Evolutionary conservation across 1,284 basidiomycete genomes (phyloP).

Genomic region (Amylostereum areolatum): DNA sequence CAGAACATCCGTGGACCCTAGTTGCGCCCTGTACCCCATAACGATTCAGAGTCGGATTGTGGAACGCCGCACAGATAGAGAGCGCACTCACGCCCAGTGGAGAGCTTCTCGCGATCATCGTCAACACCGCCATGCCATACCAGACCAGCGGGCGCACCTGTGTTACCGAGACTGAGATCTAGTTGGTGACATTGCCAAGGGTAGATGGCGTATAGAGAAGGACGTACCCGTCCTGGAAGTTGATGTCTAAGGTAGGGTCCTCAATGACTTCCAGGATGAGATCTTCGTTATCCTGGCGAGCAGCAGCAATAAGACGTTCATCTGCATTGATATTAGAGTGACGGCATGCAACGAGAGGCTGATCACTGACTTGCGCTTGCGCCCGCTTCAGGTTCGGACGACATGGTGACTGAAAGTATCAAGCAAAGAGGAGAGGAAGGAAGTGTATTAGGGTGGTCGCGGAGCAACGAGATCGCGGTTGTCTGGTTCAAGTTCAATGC

Average conservation of each 20-base stretch:
- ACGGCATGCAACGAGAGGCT: background rate
- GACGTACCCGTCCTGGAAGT: constrained; percentile 70
- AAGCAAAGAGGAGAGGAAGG: no score
- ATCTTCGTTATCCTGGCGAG: constrained; percentile 71
- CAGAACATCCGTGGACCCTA: constrained; percentile 59
- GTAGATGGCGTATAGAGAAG: background rate
- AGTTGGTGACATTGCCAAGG: background rate
- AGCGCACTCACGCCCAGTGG: constrained; percentile 68
- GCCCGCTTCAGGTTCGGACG: no score
- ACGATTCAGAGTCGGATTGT: background rate
- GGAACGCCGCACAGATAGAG: background rate
- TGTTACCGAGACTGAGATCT: constrained; percentile 60
- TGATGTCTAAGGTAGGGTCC: constrained; percentile 59
- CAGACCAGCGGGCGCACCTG: constrained; percentile 36
- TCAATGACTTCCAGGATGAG: constrained; percentile 59
- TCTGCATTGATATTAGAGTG: constrained; percentile 34
- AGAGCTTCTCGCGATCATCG: constrained; percentile 42
- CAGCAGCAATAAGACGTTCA: constrained; percentile 70
- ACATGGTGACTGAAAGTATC: no score
- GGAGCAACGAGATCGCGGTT: no score
- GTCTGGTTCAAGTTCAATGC: no score
- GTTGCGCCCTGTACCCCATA: constrained; percentile 32
- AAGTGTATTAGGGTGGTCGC: no score
- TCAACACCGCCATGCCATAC: background rate
- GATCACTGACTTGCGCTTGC: background rate